These are phyloP conservation scores for Ascochyta viciae-villosae DNA, from an alignment of 2,329 filamentous ascomycete species.

Conservation along the genomic window DNA sequence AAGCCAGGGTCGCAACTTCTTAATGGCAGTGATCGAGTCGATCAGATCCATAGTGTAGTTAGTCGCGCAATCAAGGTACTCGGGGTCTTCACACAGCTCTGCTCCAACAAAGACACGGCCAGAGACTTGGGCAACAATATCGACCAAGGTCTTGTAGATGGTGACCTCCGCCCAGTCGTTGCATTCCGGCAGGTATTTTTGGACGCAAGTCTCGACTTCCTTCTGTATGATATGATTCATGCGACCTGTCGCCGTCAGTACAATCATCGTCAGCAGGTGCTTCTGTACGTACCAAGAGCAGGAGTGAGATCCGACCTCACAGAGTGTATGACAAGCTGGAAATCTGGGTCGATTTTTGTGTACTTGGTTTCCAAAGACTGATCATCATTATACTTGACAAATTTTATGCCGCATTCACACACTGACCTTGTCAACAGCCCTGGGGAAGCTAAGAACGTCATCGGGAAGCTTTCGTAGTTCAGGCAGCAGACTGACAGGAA, in stretches of 20 bases:
- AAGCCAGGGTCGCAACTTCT: slow-evolving; percentile 34
- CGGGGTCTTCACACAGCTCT: slow-evolving; percentile 36
- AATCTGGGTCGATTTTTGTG: slow-evolving; percentile 34
- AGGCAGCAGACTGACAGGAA: slow-evolving; percentile 38
- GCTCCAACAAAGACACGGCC: slow-evolving; percentile 45
- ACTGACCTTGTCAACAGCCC: slow-evolving; percentile 33
- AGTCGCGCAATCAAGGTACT: slow-evolving; percentile 38
- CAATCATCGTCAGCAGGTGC: background rate
- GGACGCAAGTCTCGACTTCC: slow-evolving; percentile 40
- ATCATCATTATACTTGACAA: background rate
- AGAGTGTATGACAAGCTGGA: slow-evolving; percentile 24
- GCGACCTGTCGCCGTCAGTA: slow-evolving; percentile 33
- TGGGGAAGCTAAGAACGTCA: slow-evolving; percentile 41
- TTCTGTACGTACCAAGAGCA: slow-evolving; percentile 36
- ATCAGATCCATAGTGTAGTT: slow-evolving; percentile 46
- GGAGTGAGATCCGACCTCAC: slow-evolving; percentile 46
- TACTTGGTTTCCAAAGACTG: slow-evolving; percentile 43
- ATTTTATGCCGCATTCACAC: slow-evolving; percentile 8
- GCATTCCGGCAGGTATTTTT: slow-evolving; percentile 36
- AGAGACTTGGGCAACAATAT: slow-evolving; percentile 44
- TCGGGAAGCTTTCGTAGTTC: slow-evolving; percentile 45
- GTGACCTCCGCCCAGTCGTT: slow-evolving; percentile 42
- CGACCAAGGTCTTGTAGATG: slow-evolving; percentile 37
- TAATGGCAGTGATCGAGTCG: slow-evolving; percentile 34
- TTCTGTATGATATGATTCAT: slow-evolving; percentile 37